Evolutionary conservation across 495 filamentous ascomycete genomes (phyloP), one percentile per base, ranked within the genome.

Genomic region (Cryomyces minteri): DNA sequence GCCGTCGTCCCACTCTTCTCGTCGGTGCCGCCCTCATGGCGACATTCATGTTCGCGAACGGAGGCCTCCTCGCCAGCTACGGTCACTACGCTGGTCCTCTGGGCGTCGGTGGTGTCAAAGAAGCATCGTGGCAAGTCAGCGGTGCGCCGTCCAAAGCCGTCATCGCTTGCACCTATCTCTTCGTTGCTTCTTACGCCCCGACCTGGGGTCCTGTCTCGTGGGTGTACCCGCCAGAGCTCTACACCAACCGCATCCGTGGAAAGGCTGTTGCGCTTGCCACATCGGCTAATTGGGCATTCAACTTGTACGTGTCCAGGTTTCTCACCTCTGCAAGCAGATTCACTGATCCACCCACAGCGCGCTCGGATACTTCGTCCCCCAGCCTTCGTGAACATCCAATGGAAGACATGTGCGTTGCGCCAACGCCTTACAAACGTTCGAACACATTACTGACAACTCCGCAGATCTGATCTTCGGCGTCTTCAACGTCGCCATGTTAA

Each of bases 361-460:
- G 0, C 70, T 87, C 9, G 74, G 76, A 9, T 84, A 80, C 60
- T 87, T 88, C 49, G 78, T 84, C 4, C 83, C 82, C 75, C 79
- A 0, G 73, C 80, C 1, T 86, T 87, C 52, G 74, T 65, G 42
- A 81, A 71, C 51, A 85, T 87, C 51, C 62, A 71, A 44, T 88
- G 80, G 82, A 69, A 72, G 61, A 72, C 71, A 0, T 88, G 18
- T 25, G 18, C 18, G 18, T 25, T 25, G 18, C 18, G 18, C 2
- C 18, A 25, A 25, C 18, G 1, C 18, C 18, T 25, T 25, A 25
- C 18, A 1, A 2, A 25, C 18, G 18, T 25, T 25, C 18, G 18
- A 25, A 25, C 18, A 25, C 18, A 2, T 25, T 25, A 25, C 18
- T 25, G 18, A 25, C 18, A 25, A 25, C 18, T 25, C 18, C 18